Conservation (phyloP, 352 stramenopile genomes). For the Pythium phragmiticola region DNA sequence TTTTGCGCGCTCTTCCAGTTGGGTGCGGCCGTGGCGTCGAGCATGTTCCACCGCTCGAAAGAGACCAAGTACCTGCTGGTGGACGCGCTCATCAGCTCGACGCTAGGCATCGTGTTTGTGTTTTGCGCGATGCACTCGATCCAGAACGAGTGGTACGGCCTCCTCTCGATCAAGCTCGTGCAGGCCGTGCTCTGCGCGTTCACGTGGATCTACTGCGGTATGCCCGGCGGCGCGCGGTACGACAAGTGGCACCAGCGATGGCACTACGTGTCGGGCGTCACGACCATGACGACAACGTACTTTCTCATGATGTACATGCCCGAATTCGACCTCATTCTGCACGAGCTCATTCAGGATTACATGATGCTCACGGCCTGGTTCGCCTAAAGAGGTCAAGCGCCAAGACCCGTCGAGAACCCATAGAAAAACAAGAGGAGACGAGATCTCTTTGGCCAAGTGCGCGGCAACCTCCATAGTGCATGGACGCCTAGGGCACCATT, state of each 20-base stretch:
- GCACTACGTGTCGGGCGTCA: constrained; percentile 81
- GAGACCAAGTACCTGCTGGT: constrained; percentile 81
- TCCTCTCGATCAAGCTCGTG: constrained; percentile 61
- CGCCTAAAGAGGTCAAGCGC: constrained; percentile 2
- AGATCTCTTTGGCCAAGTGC: neutral
- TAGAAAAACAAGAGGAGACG: neutral
- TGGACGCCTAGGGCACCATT: neutral
- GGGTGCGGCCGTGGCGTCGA: constrained; percentile 64
- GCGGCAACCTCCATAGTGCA: constrained; percentile 1
- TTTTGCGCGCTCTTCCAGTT: constrained; percentile 73
- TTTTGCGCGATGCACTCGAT: constrained; percentile 66
- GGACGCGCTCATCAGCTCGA: constrained; percentile 76
- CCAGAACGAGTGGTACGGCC: constrained; percentile 74
- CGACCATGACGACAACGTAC: constrained; percentile 72
- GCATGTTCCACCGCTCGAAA: constrained; percentile 79
- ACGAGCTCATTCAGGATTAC: constrained; percentile 70
- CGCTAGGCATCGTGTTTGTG: constrained; percentile 64
- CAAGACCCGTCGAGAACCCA: neutral
- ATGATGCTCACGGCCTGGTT: constrained; percentile 46
- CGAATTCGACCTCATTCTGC: constrained; percentile 76
- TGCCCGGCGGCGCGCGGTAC: constrained; percentile 70
- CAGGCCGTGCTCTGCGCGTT: constrained; percentile 60
- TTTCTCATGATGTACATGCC: constrained; percentile 75
- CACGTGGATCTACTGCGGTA: constrained; percentile 81
- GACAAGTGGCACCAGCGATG: constrained; percentile 80